Conservation (phyloP, 352 stramenopile species). For the Phytopythium vexans region DNA sequence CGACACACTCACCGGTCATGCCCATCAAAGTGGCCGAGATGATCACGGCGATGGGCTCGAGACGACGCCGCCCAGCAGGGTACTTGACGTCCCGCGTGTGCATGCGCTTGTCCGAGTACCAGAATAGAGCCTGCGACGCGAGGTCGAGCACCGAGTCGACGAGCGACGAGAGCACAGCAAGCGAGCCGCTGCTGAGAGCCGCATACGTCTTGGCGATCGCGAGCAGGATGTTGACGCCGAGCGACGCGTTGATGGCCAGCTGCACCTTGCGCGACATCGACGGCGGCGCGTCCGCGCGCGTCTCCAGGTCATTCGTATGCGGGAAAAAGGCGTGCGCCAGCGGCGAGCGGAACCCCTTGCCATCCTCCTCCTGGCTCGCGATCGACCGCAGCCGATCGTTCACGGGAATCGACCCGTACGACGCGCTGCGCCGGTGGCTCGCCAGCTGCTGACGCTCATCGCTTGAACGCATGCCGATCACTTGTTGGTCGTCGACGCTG, state of each 20-base stretch:
- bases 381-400: constrained; percentile 7
- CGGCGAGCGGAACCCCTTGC: constrained; percentile 42
- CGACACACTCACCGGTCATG: constrained; percentile 70
- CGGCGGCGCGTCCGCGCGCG: constrained; percentile 27
- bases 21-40: constrained; percentile 97
- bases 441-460: background rate
- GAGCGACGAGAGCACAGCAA: constrained; percentile 93
- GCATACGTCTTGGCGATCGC: constrained; percentile 75
- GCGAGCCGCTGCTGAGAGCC: constrained; percentile 79
- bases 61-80: constrained; percentile 86
- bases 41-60: constrained; percentile 96
- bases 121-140: constrained; percentile 91
- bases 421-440: background rate
- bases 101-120: constrained; percentile 92
- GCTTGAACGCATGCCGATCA: too few relatives aligned
- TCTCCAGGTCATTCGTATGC: constrained; percentile 58
- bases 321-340: constrained; percentile 67
- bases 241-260: constrained; percentile 64
- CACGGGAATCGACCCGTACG: constrained; percentile 2
- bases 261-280: constrained; percentile 50
- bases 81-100: constrained; percentile 90
- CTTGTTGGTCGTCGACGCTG: too few relatives aligned
- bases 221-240: constrained; percentile 68
- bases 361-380: constrained; percentile 5
- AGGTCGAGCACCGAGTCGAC: constrained; percentile 94